Evolutionary conservation across 1,284 basidiomycete genomes (phyloP), one percentile per base, ranked within the genome.

Genomic region (Ganoderma sp.): DNA sequence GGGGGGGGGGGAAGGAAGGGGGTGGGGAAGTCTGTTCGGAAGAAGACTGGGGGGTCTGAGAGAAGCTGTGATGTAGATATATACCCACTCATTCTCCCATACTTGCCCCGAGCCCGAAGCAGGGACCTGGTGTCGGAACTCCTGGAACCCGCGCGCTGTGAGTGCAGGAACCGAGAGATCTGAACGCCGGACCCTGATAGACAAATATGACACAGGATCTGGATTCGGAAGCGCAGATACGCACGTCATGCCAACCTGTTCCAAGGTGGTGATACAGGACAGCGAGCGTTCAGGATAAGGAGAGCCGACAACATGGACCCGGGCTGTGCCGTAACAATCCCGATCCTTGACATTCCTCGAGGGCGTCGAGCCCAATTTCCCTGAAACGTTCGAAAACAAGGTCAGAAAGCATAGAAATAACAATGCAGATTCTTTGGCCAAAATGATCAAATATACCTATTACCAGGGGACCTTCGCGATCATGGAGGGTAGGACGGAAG

Each of bases 11-110:
- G n/a, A 39, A 19, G 56, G 17, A 58, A 12, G 56, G 56, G 56
- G 34, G 19, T 17, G 32, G 5, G 56, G 32, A 39, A 15, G 52
- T 34, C 34, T 39, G 34, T 39, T 37, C 12, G 56, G 37, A 22
- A 19, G 59, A 28, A 54, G 62, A 66, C 64, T 67, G 67, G 22
- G 67, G 64, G 43, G 12, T 37, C 14, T 8, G 32, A n/a, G 14
- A 17, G 39, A 41, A 22, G 25, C 34, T 19, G 17, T n/a, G 0
- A 1, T 10, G 52, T 59, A 61, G 54, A 69, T 71, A 67, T 71
- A 71, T 71, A 71, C 64, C 45, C 56, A 19, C 37, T 48, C 61
- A 12, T 43, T 34, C 56, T n/a, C 42, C 32, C n/a, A 54, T 37
- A 19, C n/a, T 32, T 32, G 56, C 34, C 56, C 37, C 19, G 56